phyloP scores from a whole-genome alignment of 192 early-diverging fungal genomes.

The Hyaloraphidium curvatum region DNA sequence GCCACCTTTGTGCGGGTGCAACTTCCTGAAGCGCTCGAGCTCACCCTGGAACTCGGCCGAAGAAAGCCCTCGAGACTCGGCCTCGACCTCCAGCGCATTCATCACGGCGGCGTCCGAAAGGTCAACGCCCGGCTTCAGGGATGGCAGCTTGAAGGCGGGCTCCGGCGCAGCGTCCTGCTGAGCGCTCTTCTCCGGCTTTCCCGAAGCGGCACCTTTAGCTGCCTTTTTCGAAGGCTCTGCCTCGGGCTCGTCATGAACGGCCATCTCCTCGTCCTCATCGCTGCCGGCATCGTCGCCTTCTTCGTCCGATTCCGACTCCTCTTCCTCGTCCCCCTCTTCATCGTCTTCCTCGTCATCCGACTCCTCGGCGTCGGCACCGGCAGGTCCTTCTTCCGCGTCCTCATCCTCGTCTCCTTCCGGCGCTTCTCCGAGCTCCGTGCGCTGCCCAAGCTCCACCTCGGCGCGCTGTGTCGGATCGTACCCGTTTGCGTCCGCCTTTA shows the following conservation, averaged over 20 bases:
- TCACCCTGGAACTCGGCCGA: neutral
- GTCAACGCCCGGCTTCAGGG: no score
- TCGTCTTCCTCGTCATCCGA: conserved; percentile 27
- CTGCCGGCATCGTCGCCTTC: conserved; percentile 48
- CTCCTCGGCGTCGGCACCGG: conserved; percentile 20
- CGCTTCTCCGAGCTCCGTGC: no score
- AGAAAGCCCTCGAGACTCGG: neutral
- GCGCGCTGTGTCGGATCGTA: conserved; percentile 47
- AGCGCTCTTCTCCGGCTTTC: no score
- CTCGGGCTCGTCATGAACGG: no score
- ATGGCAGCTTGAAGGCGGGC: no score
- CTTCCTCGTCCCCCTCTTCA: conserved; percentile 6
- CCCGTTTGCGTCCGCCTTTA: conserved; percentile 61
- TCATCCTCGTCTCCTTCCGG: conserved; percentile 15
- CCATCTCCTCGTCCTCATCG: no score
- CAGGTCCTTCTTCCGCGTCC: conserved; percentile 12
- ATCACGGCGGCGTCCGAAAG: neutral
- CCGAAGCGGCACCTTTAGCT: no score
- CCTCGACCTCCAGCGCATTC: neutral
- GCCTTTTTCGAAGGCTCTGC: no score
- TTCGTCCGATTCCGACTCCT: conserved; percentile 32
- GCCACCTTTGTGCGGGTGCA: no score
- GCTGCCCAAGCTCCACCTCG: conserved; percentile 3
- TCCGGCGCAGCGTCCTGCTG: no score
- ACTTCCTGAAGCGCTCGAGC: no score